phyloP scores from a whole-genome alignment of 352 stramenopile species.

The Phytopythium aichiense region DNA sequence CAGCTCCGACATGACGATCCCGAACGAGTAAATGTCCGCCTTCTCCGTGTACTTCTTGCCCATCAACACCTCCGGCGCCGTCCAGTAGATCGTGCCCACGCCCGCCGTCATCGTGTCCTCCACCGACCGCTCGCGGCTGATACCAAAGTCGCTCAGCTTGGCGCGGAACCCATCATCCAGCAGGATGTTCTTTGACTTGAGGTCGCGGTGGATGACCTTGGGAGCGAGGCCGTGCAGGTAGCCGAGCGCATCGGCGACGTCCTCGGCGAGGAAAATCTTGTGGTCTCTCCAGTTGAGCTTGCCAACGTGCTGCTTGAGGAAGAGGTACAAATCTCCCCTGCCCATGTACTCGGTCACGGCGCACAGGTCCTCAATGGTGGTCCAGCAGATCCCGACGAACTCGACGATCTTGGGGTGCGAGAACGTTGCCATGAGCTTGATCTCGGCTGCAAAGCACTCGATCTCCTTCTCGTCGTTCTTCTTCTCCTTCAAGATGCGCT shows the following conservation, averaged over 20 bases:
- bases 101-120: constrained; percentile 27
- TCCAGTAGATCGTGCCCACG: constrained; percentile 32
- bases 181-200: constrained; percentile 80
- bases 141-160: constrained; percentile 37
- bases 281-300: constrained; percentile 72
- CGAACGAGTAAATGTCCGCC: constrained; percentile 23
- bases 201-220: constrained; percentile 78
- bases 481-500: constrained; percentile 79
- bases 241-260: constrained; percentile 63
- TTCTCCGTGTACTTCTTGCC: constrained; percentile 33
- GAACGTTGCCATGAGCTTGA: constrained; percentile 84
- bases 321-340: constrained; percentile 68
- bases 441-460: constrained; percentile 79
- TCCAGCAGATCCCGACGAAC: constrained; percentile 79
- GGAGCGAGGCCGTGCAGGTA: constrained; percentile 71
- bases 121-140: constrained; percentile 9
- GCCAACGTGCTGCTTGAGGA: constrained; percentile 62
- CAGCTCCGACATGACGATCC: constrained; percentile 18
- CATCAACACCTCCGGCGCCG: constrained; percentile 36
- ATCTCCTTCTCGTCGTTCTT: constrained; percentile 82
- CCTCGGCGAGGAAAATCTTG: constrained; percentile 69
- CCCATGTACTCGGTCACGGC: constrained; percentile 83
- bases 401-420: constrained; percentile 80
- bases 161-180: constrained; percentile 49
- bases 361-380: constrained; percentile 57